Evolutionary conservation across 139 green algal genomes (phyloP).

Genomic region (Chlorella sp.): DNA sequence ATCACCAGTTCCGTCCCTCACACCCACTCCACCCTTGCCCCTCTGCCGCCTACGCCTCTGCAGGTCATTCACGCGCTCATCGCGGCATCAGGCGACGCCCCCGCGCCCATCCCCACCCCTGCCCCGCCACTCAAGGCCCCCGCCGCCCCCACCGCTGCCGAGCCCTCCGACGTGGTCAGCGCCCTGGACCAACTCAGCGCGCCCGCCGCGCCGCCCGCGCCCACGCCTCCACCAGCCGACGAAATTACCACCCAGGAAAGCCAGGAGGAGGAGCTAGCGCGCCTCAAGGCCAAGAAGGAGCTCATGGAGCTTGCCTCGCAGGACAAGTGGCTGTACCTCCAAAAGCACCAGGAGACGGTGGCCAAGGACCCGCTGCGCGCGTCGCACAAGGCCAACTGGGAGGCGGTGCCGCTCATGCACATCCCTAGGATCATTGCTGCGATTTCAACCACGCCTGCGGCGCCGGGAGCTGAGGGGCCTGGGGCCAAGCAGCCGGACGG

Average conservation of each 20-base stretch:
- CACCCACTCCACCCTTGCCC: too few species aligned
- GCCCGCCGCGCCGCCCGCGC: too few species aligned
- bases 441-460: constrained; percentile 27
- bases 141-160: neutral
- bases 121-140: neutral
- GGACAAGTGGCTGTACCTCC: constrained; percentile 18
- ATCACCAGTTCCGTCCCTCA: too few species aligned
- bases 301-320: neutral
- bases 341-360: constrained; percentile 28
- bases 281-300: neutral
- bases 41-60: too few species aligned
- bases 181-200: neutral
- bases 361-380: constrained; percentile 28
- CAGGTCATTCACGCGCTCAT: too few species aligned
- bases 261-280: neutral
- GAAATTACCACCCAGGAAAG: neutral
- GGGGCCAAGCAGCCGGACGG: neutral
- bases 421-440: constrained; percentile 39
- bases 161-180: neutral
- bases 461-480: neutral
- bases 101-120: neutral
- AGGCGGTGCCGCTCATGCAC: constrained; percentile 32
- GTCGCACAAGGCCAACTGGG: constrained; percentile 9
- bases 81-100: too few species aligned
- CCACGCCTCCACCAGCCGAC: neutral